These are phyloP conservation scores for Syzygium aromaticum DNA, from an alignment of 345 rosid genomes.

Conservation along the genomic window DNA sequence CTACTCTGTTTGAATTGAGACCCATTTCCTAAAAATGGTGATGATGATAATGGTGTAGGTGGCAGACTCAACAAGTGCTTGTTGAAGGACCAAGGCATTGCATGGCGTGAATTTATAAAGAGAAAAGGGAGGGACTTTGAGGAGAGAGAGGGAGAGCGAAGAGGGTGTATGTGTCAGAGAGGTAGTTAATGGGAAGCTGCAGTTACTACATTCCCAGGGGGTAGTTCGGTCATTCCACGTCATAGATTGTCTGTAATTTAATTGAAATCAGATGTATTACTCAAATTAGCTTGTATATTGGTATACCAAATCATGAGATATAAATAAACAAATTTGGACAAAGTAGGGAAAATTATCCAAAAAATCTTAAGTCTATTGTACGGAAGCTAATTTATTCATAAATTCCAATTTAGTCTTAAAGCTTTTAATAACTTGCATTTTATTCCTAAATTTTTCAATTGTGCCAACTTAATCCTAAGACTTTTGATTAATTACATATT, in stretches of 20 bases:
- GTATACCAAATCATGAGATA: not conserved
- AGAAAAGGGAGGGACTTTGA: not conserved
- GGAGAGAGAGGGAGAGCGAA: not conserved
- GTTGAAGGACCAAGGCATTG: not conserved
- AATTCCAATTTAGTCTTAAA: too few relatives aligned
- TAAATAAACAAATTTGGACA: not conserved
- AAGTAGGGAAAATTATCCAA: not conserved
- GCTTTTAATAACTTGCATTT: too few relatives aligned
- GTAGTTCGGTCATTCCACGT: not conserved
- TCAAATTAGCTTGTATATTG: not conserved
- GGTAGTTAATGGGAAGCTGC: not conserved
- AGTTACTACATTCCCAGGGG: not conserved
- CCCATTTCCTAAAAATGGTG: conserved; percentile 1
- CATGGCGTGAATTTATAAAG: conserved; percentile 6
- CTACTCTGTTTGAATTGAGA: conserved; percentile 35
- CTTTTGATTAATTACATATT: not conserved
- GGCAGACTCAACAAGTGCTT: not conserved
- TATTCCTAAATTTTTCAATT: not conserved
- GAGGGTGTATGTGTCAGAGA: not conserved
- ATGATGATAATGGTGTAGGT: not conserved
- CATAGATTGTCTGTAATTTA: not conserved
- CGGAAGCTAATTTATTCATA: too few relatives aligned
- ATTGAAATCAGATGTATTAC: not conserved
- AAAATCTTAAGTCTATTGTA: too few relatives aligned
- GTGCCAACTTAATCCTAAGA: accelerated